phyloP scores from a whole-genome alignment of 352 stramenopile species.

The Phytopythium delawarense region DNA sequence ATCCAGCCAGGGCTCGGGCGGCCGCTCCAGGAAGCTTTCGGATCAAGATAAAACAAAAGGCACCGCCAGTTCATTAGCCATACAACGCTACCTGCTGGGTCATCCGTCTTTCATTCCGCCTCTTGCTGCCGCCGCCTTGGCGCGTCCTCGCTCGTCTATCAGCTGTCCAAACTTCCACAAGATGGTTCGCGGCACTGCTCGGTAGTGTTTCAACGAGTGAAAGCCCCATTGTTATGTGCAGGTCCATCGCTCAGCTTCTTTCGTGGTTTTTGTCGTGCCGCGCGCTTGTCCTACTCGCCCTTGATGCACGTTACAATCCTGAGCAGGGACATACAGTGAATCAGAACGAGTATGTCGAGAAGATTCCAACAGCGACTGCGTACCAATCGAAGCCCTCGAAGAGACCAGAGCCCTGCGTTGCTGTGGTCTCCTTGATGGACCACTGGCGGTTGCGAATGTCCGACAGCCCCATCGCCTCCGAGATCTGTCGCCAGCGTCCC shows the following conservation, averaged over 20 bases:
- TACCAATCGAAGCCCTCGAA: conserved; percentile 99
- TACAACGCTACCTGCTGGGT: background rate
- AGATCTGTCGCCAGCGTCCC: conserved; percentile 82
- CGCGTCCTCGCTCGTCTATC: background rate
- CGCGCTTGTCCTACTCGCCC: conserved; percentile 47
- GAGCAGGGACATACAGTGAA: conserved; percentile 1
- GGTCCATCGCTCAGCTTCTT: background rate
- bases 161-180: background rate
- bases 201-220: background rate
- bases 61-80: background rate
- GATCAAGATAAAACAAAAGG: background rate
- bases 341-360: conserved; percentile 8
- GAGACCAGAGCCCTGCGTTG: conserved; percentile 96
- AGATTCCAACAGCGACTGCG: background rate
- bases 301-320: conserved; percentile 91
- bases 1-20: background rate
- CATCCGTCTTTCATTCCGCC: background rate
- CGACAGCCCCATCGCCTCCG: conserved; percentile 96
- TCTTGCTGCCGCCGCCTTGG: background rate
- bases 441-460: conserved; percentile 99
- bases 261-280: background rate
- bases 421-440: conserved; percentile 99
- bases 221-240: background rate
- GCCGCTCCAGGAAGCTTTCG: background rate
- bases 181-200: background rate